A percentile compares a stretch with the other conserved stretches of the same genome.
phyloP scores from a whole-genome alignment of 805 yeast genomes.

The Yarrowia sp. region DNA sequence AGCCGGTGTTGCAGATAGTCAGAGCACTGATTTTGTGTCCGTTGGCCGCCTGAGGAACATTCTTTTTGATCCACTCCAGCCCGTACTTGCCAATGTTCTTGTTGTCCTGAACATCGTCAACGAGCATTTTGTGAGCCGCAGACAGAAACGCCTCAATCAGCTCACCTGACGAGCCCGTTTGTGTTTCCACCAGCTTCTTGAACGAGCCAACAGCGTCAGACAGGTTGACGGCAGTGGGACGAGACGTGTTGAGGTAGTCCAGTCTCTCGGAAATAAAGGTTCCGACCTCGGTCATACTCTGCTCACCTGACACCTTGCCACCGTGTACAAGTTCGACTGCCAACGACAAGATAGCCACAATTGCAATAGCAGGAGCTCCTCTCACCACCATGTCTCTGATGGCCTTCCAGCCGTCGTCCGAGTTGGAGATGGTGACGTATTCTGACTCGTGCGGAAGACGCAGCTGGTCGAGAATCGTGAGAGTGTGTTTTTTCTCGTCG shows the following conservation, averaged over 20 bases:
- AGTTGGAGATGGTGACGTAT: slow-evolving; percentile 58
- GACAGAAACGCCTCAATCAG: slow-evolving; percentile 32
- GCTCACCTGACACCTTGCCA: slow-evolving; percentile 28
- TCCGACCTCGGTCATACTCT: slow-evolving; percentile 25
- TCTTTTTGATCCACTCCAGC: slow-evolving; percentile 55
- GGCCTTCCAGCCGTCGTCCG: slow-evolving; percentile 77
- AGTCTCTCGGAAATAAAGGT: slow-evolving; percentile 47
- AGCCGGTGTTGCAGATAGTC: slow-evolving; percentile 95
- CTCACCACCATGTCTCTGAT: slow-evolving; percentile 90
- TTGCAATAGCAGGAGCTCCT: slow-evolving; percentile 98
- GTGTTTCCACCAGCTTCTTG: slow-evolving; percentile 36
- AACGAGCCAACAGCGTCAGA: slow-evolving; percentile 66
- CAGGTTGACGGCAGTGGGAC: slow-evolving; percentile 96
- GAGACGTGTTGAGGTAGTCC: slow-evolving; percentile 64
- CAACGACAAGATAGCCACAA: slow-evolving; percentile 83
- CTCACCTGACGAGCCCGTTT: not conserved
- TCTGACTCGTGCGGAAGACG: slow-evolving; percentile 73
- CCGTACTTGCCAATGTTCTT: slow-evolving; percentile 78
- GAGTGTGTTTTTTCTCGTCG: slow-evolving; percentile 28
- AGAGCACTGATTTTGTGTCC: slow-evolving; percentile 68
- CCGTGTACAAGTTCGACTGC: slow-evolving; percentile 58
- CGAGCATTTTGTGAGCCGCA: slow-evolving; percentile 51
- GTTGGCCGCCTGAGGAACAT: slow-evolving; percentile 41
- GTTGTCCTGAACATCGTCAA: slow-evolving; percentile 77
- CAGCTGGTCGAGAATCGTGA: slow-evolving; percentile 76